Conservation (phyloP, 75 land plant genomes). For the Picea sitchensis region DNA sequence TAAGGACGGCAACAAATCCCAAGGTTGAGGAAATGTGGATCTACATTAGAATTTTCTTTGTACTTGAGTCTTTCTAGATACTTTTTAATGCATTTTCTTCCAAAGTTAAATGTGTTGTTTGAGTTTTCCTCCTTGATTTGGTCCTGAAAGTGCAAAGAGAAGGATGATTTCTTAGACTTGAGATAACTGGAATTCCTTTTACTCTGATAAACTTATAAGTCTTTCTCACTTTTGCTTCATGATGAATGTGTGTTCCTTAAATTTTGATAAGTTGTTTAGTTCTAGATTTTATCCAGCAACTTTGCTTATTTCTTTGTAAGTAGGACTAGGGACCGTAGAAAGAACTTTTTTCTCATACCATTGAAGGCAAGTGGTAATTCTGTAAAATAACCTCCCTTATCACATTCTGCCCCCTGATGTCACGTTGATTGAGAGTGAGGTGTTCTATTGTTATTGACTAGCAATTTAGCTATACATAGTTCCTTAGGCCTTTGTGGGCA, state of each 20-base stretch:
- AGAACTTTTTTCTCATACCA: background rate
- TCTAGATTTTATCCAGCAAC: background rate
- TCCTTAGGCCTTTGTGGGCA: background rate
- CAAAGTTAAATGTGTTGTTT: too few relatives aligned
- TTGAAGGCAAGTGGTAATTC: background rate
- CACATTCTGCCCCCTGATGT: background rate
- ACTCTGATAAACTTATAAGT: background rate
- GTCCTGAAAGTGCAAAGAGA: too few relatives aligned
- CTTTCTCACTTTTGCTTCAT: background rate
- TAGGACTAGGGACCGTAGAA: background rate
- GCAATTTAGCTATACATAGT: background rate
- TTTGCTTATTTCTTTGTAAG: background rate
- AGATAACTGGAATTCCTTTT: background rate
- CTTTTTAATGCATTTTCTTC: too few relatives aligned
- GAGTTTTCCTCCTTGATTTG: too few relatives aligned
- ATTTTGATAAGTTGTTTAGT: background rate
- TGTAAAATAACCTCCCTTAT: background rate
- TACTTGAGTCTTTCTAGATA: too few relatives aligned
- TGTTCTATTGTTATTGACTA: background rate
- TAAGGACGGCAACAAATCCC: too few relatives aligned
- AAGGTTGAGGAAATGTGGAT: too few relatives aligned
- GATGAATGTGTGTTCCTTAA: background rate
- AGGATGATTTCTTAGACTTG: background rate
- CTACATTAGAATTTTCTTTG: too few relatives aligned
- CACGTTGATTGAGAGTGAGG: background rate